These are phyloP conservation scores for Psilocybe subaeruginosa DNA, from an alignment of 768 basidiomycete species.

Conservation along the genomic window DNA sequence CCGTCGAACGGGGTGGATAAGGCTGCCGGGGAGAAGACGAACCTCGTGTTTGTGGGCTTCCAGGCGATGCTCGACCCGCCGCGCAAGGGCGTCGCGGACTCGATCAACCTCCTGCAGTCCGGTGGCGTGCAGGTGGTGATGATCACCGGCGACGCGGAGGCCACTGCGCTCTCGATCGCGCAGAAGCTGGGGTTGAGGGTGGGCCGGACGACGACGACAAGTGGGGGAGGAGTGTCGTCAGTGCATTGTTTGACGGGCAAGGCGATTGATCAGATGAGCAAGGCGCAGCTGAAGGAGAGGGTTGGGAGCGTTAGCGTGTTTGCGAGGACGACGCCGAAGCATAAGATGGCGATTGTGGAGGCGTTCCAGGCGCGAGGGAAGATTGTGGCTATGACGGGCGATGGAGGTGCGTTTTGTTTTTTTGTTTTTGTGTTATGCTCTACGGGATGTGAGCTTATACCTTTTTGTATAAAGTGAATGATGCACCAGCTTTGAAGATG, in stretches of 20 bases:
- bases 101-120: conserved; percentile 76
- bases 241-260: conserved; percentile 74
- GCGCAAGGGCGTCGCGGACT: conserved; percentile 89
- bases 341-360: conserved; percentile 97
- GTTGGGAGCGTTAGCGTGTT: conserved; percentile 87
- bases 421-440: background rate
- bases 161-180: conserved; percentile 89
- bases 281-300: conserved; percentile 78
- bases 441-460: background rate
- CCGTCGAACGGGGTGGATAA: conserved; percentile 30
- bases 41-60: conserved; percentile 89
- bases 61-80: conserved; percentile 97
- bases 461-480: conserved; percentile 65
- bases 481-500: conserved; percentile 96
- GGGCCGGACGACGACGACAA: conserved; percentile 57
- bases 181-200: conserved; percentile 81
- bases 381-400: conserved; percentile 97
- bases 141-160: conserved; percentile 96
- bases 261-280: conserved; percentile 84
- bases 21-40: conserved; percentile 40
- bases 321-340: conserved; percentile 93
- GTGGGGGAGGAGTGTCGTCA: conserved; percentile 43
- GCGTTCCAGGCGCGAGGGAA: conserved; percentile 90
- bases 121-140: conserved; percentile 97
- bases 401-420: conserved; percentile 67